Percentiles rank a stretch among this genome's conserved stretches.
Evolutionary conservation across 2,329 filamentous ascomycete genomes (phyloP).

Genomic region (Epichloe sibirici): DNA sequence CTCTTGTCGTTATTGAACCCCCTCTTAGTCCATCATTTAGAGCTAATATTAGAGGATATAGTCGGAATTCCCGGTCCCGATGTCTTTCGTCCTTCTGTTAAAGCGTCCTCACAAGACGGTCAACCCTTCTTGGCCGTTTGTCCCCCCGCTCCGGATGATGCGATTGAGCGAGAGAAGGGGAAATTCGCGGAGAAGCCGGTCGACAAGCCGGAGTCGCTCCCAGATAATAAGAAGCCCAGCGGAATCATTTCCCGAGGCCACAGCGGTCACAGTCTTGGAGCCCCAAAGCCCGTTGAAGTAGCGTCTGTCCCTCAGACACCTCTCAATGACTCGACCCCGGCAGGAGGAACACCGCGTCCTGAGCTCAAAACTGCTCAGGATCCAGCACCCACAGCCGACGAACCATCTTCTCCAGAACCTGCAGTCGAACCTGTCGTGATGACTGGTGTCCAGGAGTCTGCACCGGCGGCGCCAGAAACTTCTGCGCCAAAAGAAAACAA

Average conservation of each 20-base stretch:
- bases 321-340: slow-evolving; percentile 21
- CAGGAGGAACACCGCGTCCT: slow-evolving; percentile 22
- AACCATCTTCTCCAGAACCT: slow-evolving; percentile 12
- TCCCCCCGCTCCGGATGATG: slow-evolving; percentile 8
- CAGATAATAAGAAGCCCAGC: slow-evolving; percentile 10
- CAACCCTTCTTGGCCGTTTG: slow-evolving; percentile 4
- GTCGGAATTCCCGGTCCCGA: slow-evolving; percentile 18
- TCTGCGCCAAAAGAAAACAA: slow-evolving; percentile 6
- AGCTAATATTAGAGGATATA: slow-evolving; percentile 7
- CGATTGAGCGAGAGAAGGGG: neutral
- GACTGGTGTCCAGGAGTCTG: slow-evolving; percentile 13
- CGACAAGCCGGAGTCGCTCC: slow-evolving; percentile 6
- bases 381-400: neutral
- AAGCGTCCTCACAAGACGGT: slow-evolving; percentile 15
- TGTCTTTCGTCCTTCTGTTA: slow-evolving; percentile 17
- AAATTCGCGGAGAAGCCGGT: slow-evolving; percentile 7
- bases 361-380: slow-evolving; percentile 22
- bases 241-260: slow-evolving; percentile 6
- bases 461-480: slow-evolving; percentile 10
- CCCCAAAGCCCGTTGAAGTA: slow-evolving; percentile 24
- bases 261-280: slow-evolving; percentile 9
- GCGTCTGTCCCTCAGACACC: slow-evolving; percentile 25
- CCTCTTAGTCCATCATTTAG: neutral
- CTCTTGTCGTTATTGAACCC: neutral
- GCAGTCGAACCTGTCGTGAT: slow-evolving; percentile 15